Evolutionary conservation across 768 basidiomycete genomes (phyloP), one percentile per base, ranked within the genome.

Genomic region (Suillus americanus): DNA sequence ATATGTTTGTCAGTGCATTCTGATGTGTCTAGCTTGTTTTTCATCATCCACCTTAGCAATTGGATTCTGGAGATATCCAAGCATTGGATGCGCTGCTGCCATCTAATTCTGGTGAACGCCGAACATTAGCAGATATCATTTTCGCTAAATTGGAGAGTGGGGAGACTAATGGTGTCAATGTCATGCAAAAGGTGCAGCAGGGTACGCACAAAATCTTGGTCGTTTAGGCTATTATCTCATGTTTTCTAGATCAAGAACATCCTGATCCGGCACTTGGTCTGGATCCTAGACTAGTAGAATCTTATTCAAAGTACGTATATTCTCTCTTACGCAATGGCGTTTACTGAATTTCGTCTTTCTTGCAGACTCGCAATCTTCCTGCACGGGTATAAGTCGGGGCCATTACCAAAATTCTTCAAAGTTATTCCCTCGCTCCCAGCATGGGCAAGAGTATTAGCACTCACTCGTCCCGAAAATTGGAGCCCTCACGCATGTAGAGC

Each of bases 331-430:
- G 54, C 33, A 41, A 14, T 9, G 51, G 35, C 6, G 56, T 33
- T 4, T 30, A 3, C 37, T 51, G 72, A 62, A 73, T 13, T 6
- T 33, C 18, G 9, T 20, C 55, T 37, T 12, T 50, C 62, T 28
- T 33, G 46, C 73, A 98, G 97, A 80, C 85, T 98, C 62, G 97
- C 95, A 20, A 77, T 85, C 65, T 87, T 96, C 66, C 85, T 99
- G 38, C 89, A 85, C 50, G 88, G 89, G 63, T 98, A 99, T 81
- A 94, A 91, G 71, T 95, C 95, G 16, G 96, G 96, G 1, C 89
- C 95, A 1, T 84, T 99, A 1, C 97, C 97, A 37, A 99, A 99
- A 79, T 83, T 95, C 3, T 96, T 99, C 87, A 99, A 99, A 82
- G 91, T 99, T 66, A 92, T 99, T 54, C 97, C 97, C 25, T 91